These are phyloP conservation scores for Balakata baccata DNA, from an alignment of 345 rosid genomes.

Conservation along the genomic window DNA sequence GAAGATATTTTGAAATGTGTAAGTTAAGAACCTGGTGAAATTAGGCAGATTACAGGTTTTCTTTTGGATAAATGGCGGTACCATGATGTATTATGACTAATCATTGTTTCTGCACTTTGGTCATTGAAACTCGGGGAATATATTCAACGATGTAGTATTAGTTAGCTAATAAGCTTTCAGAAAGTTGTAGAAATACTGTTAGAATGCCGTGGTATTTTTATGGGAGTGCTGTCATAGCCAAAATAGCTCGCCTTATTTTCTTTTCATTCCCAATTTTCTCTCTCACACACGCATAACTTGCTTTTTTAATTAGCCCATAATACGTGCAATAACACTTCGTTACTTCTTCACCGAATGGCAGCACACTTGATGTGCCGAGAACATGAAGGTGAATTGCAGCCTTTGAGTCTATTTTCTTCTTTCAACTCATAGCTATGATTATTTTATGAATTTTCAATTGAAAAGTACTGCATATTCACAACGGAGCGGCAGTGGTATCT, in stretches of 20 bases:
- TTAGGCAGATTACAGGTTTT: neutral
- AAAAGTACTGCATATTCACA: neutral
- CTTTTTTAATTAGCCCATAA: neutral
- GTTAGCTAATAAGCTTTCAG: conserved; percentile 11
- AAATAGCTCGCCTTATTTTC: neutral
- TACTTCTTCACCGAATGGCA: conserved; percentile 1
- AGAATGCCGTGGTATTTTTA: neutral
- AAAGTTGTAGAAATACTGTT: neutral
- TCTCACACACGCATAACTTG: too few species aligned
- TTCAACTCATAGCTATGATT: neutral
- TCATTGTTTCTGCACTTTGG: neutral
- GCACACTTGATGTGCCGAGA: neutral
- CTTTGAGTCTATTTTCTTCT: neutral
- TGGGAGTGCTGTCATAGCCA: neutral
- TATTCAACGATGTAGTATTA: neutral
- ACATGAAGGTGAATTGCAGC: neutral
- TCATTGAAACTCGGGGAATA: neutral
- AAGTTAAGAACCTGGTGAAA: neutral
- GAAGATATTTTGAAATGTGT: neutral
- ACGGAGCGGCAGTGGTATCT: neutral
- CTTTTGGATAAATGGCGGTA: neutral
- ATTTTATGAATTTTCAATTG: neutral
- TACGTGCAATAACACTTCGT: neutral
- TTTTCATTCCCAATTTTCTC: neutral
- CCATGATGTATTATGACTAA: neutral